Evolutionary conservation across 495 filamentous ascomycete genomes (phyloP).

Genomic region (Penicillium herquei): DNA sequence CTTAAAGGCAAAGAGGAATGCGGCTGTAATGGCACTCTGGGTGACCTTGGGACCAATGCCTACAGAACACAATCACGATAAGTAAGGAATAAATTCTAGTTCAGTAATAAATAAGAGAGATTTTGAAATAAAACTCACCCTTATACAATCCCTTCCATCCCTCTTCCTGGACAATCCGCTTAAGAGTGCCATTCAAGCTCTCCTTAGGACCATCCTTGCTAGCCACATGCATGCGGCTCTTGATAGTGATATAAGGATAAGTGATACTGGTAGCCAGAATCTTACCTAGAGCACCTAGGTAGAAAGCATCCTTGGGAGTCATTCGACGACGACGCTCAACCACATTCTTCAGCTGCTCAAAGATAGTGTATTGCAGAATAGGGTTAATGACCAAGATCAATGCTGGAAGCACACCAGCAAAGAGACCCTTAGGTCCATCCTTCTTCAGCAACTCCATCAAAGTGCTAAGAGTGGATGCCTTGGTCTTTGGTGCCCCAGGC

Average conservation of each 20-base stretch:
- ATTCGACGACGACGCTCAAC: conserved; percentile 66
- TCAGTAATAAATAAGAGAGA: background rate
- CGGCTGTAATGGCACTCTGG: conserved; percentile 94
- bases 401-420: conserved; percentile 89
- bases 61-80: conserved; percentile 23
- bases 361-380: conserved; percentile 97
- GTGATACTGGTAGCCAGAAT: conserved; percentile 89
- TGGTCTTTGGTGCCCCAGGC: conserved; percentile 48
- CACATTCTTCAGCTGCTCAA: conserved; percentile 89
- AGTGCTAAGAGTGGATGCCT: conserved; percentile 73
- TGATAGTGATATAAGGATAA: conserved; percentile 98
- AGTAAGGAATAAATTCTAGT: background rate
- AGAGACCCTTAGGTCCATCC: conserved; percentile 80
- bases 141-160: conserved; percentile 89
- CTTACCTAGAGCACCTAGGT: conserved; percentile 91
- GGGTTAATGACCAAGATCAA: conserved; percentile 95
- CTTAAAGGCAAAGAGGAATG: conserved; percentile 97
- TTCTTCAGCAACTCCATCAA: conserved; percentile 71
- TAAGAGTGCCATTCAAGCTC: conserved; percentile 70
- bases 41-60: conserved; percentile 94
- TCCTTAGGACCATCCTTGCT: conserved; percentile 63
- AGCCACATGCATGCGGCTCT: conserved; percentile 94
- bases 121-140: conserved; percentile 50
- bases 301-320: conserved; percentile 83
- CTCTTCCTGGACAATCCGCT: conserved; percentile 79